Evolutionary conservation across 495 filamentous ascomycete species (phyloP), one percentile per base, ranked within the genome.

Genomic region (Penicillium diatomitis): DNA sequence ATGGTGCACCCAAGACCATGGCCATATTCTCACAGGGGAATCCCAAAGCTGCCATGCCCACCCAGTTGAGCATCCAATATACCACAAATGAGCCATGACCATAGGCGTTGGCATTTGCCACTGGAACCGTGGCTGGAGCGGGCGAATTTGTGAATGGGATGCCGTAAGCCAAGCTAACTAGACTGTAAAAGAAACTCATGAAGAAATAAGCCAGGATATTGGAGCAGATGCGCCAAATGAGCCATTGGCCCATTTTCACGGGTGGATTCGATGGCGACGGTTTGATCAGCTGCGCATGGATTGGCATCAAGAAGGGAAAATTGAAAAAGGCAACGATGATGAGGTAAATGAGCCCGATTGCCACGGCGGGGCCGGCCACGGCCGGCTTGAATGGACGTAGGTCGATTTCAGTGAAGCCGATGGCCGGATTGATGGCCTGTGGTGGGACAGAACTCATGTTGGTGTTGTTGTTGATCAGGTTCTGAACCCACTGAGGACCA

Each of bases 241-340:
- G 66, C 48, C 84, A 73, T 12, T 86, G 80, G 33, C 66, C 64
- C 50, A 79, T 75, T 43, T 80, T 76, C 3, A 88, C 68, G 0
- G 82, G 76, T 4, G 78, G 82, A 46, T 81, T 77, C 36, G 67
- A 2, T 3, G 32, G 64, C n/a, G 57, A 63, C 38, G 54, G 67
- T 50, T 62, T 74, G 56, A 78, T 62, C 53, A 80, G 77, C 49
- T 75, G 74, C 44, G 73, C 73, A 58, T 88, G 83, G 47, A 85
- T 75, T 0, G 82, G 82, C 52, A 86, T 72, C 58, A 84, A 77
- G 73, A 87, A 87, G 5, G 78, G 68, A 61, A 83, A 85, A 43
- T 77, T 81, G 71, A 86, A 86, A 69, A 86, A 86, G 4, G 82
- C 76, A 34, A 87, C 70, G 60, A 88, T 85, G 58, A 87, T 85